Evolutionary conservation across 176 grass and related monocot species (phyloP).

Genomic region (Chrysopogon serrulatus): DNA sequence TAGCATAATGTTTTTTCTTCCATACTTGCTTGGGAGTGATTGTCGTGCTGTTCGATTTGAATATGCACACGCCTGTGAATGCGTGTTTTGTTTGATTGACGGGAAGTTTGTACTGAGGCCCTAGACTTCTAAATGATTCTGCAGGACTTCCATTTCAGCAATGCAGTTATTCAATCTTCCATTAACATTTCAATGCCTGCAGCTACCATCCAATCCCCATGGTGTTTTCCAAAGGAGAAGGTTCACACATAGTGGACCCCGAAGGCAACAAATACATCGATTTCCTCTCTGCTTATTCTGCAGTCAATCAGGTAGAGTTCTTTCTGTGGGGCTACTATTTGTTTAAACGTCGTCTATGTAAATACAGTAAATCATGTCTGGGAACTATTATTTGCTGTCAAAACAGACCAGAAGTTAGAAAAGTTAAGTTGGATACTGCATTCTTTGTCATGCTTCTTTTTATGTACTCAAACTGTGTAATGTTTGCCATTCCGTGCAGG

Average conservation of each 20-base stretch:
- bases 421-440: background rate
- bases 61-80: background rate
- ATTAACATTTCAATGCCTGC: slow-evolving; percentile 13
- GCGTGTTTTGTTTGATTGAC: background rate
- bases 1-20: background rate
- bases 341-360: background rate
- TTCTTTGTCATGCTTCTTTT: background rate
- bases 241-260: slow-evolving; percentile 72
- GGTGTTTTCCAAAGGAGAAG: slow-evolving; percentile 90
- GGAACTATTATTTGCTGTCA: background rate
- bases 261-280: slow-evolving; percentile 98
- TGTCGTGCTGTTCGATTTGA: background rate
- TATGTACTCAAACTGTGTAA: background rate
- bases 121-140: background rate
- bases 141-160: background rate
- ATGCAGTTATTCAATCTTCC: background rate
- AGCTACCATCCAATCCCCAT: slow-evolving; percentile 94
- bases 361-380: background rate
- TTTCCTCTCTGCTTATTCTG: slow-evolving; percentile 96
- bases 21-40: background rate
- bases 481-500: slow-evolving; percentile 35
- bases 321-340: background rate
- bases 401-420: background rate
- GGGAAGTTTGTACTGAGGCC: background rate
- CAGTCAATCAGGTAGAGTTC: slow-evolving; percentile 76